These are phyloP conservation scores for Saksenaea oblongispora DNA, from an alignment of 371 early-diverging fungal species.

Conservation along the genomic window DNA sequence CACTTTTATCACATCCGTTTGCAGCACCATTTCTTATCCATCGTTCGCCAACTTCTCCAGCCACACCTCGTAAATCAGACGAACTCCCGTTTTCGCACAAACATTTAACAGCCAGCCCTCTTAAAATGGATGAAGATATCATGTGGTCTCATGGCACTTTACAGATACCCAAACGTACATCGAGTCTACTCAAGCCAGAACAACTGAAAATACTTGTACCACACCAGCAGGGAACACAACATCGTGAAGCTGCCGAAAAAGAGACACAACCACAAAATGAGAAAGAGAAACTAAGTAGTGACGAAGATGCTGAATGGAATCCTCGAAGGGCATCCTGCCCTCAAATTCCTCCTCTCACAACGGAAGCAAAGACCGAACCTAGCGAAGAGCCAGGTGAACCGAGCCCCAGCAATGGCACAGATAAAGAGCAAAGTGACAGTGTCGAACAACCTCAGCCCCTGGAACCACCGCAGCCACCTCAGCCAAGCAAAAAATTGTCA, in stretches of 20 bases:
- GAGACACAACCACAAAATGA: background rate
- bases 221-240: background rate
- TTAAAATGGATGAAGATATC: conserved; percentile 10
- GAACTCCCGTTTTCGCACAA: background rate
- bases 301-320: conserved; percentile 1
- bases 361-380: background rate
- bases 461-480: background rate
- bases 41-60: conserved; percentile 12
- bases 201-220: background rate
- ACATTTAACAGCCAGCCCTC: conserved; percentile 5
- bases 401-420: background rate
- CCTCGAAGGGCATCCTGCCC: conserved; percentile 20
- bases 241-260: background rate
- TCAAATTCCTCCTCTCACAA: conserved; percentile 19
- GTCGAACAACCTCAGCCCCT: background rate
- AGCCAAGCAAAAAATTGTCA: conserved; percentile 1
- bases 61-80: background rate
- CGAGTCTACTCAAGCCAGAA: background rate
- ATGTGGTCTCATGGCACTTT: background rate
- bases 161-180: background rate
- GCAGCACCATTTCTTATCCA: background rate
- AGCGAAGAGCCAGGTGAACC: background rate
- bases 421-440: background rate
- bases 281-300: background rate
- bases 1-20: conserved; percentile 8